phyloP scores from a whole-genome alignment of 148 eudicot genomes.

The Camellia lanceoleosa region DNA sequence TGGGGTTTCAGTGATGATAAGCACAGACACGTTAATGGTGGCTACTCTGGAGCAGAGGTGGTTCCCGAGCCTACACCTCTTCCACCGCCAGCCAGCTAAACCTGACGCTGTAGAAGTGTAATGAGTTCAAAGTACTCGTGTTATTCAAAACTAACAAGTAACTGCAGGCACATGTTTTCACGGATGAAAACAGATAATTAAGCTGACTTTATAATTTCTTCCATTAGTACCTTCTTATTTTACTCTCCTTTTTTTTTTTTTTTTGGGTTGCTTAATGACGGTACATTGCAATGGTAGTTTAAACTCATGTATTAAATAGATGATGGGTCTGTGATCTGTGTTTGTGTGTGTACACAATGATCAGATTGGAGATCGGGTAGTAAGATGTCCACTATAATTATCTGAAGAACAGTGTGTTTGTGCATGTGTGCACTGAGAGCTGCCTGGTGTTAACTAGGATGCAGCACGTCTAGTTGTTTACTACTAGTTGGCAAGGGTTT shows the following conservation, averaged over 20 bases:
- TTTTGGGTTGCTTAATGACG: background rate
- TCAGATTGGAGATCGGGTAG: background rate
- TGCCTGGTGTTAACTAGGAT: no score
- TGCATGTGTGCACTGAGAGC: no score
- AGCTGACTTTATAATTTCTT: background rate
- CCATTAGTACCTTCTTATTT: background rate
- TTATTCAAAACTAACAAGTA: background rate
- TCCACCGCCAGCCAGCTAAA: conserved; percentile 19
- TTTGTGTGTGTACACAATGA: no score
- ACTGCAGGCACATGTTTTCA: background rate
- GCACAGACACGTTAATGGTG: conserved; percentile 18
- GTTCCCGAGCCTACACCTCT: conserved; percentile 39
- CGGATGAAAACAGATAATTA: background rate
- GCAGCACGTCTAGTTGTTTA: no score
- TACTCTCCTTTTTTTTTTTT: background rate
- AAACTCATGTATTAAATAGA: no score
- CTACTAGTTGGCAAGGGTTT: no score
- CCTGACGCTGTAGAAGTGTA: background rate
- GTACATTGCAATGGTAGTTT: no score
- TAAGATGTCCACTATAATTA: background rate
- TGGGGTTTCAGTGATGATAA: conserved; percentile 45
- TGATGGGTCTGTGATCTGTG: no score
- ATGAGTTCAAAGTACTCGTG: background rate
- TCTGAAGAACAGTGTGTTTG: background rate
- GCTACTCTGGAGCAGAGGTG: conserved; percentile 37